Conservation (phyloP, 345 rosid species). For the Raphanus raphanistrum region DNA sequence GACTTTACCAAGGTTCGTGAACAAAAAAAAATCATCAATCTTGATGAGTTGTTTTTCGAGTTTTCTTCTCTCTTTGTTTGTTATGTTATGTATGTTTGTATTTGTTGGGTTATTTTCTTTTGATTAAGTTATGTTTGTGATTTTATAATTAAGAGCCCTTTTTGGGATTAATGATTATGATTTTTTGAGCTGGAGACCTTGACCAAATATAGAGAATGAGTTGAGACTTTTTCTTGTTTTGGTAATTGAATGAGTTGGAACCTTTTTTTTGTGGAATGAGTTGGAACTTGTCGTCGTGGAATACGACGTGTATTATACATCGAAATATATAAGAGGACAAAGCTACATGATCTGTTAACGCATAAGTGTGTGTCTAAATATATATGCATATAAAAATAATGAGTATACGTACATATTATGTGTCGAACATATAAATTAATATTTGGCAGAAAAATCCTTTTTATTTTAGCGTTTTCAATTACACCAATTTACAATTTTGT, state of each 20-base stretch:
- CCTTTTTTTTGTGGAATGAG: background rate
- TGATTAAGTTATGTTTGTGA: conserved; percentile 19
- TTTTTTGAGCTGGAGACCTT: conserved; percentile 23
- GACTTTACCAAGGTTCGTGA: conserved; percentile 48
- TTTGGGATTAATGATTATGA: conserved; percentile 26
- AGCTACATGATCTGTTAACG: conserved; percentile 19
- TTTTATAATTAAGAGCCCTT: background rate
- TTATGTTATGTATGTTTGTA: conserved; percentile 13
- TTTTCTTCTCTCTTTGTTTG: background rate
- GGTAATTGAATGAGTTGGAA: conserved; percentile 31
- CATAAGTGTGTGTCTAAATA: background rate
- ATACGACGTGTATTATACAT: conserved; percentile 19
- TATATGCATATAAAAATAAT: background rate
- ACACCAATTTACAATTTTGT: background rate
- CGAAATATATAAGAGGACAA: conserved; percentile 10
- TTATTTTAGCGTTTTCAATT: background rate
- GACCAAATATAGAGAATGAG: conserved; percentile 27
- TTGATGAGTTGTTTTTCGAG: background rate
- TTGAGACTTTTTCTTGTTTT: conserved; percentile 14
- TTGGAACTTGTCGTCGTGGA: conserved; percentile 27
- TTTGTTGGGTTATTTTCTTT: conserved; percentile 15
- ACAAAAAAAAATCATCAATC: background rate
- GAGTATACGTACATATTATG: background rate
- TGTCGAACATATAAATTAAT: background rate
- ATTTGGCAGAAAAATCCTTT: background rate